Base-by-base conservation (phyloP, 2,329 filamentous ascomycete genomes). In the Fusarium keratoplasticum region DNA sequence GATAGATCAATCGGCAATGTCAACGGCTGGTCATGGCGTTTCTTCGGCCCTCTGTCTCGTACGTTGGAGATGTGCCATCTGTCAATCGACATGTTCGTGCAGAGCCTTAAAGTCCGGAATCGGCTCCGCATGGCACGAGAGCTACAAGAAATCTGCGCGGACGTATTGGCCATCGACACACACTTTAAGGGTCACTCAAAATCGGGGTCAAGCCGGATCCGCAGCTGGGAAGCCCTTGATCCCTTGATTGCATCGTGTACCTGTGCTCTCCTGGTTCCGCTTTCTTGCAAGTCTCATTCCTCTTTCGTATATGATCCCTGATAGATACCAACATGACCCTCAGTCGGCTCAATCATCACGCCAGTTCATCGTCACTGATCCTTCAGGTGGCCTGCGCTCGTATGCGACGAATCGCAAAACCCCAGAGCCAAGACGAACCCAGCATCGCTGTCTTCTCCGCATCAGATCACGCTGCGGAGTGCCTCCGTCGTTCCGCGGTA, bases 191-290 rank as follows among this genome's bases (percentile, higher is more conserved):
- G 47, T 52, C 47, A n/a, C 47, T 29, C 27, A 52, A 27, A 36
- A n/a, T 61, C 29, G 16, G 59, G 29, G 38, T 44, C 58, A 31
- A 27, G 40, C 40, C 69, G 69, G 66, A 70, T 71, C 69, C 69
- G 69, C 66, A 67, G 55, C 66, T 55, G 27, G 69, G 66, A 67
- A 42, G 31, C 62, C 59, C 69, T 66, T 57, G 58, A 60, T 42
- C 64, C 68, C 47, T 54, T 62, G 59, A 65, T 50, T 50, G 54
- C 40, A 44, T 59, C 58, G 61, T 44, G 36, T 52, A 40, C 31
- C 64, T 55, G 40, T 68, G 42, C 47, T 58, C 27, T 36, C 44
- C 14, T 50, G 47, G 44, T 61, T 64, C 42, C 52, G 50, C 44
- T 61, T 54, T 35, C 36, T 65, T 35, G 29, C 61, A 27, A 54